phyloP scores from a whole-genome alignment of 257 asterid genomes.

The Forsythia viridissima region DNA sequence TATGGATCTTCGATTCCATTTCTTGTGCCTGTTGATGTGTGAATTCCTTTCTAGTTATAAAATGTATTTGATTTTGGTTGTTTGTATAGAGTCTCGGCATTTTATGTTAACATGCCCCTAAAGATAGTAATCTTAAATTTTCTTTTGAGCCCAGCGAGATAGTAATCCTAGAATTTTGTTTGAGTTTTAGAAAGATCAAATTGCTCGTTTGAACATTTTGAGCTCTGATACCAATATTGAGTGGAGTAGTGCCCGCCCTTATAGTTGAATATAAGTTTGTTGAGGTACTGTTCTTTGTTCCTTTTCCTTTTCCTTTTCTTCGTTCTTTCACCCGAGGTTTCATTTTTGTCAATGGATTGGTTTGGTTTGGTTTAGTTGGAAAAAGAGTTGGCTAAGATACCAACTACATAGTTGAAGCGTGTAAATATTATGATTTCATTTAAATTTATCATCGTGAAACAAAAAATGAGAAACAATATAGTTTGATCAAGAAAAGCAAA shows the following conservation, averaged over 20 bases:
- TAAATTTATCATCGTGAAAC: too few relatives aligned
- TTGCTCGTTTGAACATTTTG: not conserved
- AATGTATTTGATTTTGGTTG: not conserved
- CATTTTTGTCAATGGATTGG: too few relatives aligned
- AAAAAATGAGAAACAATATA: too few relatives aligned
- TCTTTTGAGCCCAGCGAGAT: not conserved
- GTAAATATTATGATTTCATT: too few relatives aligned
- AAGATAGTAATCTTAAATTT: not conserved
- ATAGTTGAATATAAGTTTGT: not conserved
- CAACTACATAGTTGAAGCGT: too few relatives aligned
- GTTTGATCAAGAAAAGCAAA: too few relatives aligned
- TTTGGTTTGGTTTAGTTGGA: too few relatives aligned
- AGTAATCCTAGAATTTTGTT: not conserved
- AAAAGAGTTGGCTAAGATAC: too few relatives aligned
- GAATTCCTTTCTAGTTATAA: not conserved
- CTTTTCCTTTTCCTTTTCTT: not conserved
- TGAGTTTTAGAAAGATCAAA: not conserved
- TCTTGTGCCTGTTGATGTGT: conserved; percentile 22
- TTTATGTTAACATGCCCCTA: not conserved
- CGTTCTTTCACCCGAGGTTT: too few relatives aligned
- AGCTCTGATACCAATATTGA: not conserved
- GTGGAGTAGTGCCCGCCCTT: not conserved
- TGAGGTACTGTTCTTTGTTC: not conserved
- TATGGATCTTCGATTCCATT: conserved; percentile 33
- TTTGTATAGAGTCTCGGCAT: not conserved